A percentile compares a stretch with the other conserved stretches of the same genome.
phyloP scores from a whole-genome alignment of 441 rosid species.

The Lepidium campestre region DNA sequence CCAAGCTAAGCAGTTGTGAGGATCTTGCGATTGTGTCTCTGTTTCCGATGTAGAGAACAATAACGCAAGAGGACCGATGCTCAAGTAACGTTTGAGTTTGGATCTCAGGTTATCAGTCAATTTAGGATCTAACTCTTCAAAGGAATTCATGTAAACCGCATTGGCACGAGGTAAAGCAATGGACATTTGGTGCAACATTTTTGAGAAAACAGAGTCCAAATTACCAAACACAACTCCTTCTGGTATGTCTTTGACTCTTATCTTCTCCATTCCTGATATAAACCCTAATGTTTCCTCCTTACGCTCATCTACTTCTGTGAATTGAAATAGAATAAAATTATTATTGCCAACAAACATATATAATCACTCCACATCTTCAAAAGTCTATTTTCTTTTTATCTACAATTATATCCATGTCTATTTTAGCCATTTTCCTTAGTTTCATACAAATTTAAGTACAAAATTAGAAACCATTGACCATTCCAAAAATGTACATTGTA shows the following conservation, averaged over 20 bases:
- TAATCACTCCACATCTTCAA: too few relatives aligned
- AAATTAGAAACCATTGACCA: not conserved
- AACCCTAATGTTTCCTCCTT: conserved; percentile 37
- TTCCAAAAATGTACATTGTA: too few relatives aligned
- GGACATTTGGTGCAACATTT: conserved; percentile 45
- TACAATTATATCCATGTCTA: too few relatives aligned
- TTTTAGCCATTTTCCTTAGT: too few relatives aligned
- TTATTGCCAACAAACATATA: too few relatives aligned
- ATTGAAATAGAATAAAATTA: not conserved
- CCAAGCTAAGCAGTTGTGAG: conserved; percentile 45
- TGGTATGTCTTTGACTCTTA: conserved; percentile 42
- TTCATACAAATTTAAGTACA: too few relatives aligned
- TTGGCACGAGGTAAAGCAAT: conserved; percentile 38
- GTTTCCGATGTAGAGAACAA: not conserved
- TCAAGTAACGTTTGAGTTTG: conserved; percentile 34
- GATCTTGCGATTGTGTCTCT: conserved; percentile 4
- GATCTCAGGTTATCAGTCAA: conserved; percentile 18
- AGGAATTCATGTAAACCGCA: conserved; percentile 51
- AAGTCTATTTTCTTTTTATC: too few relatives aligned
- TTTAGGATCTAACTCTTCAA: conserved; percentile 44
- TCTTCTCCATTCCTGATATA: conserved; percentile 55
- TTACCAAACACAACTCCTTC: conserved; percentile 44
- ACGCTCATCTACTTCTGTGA: conserved; percentile 15
- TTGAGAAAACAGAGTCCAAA: conserved; percentile 42
- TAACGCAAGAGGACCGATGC: conserved; percentile 44